Evolutionary conservation across 495 filamentous ascomycete species (phyloP).

Genomic region (Aspergillus panamensis): DNA sequence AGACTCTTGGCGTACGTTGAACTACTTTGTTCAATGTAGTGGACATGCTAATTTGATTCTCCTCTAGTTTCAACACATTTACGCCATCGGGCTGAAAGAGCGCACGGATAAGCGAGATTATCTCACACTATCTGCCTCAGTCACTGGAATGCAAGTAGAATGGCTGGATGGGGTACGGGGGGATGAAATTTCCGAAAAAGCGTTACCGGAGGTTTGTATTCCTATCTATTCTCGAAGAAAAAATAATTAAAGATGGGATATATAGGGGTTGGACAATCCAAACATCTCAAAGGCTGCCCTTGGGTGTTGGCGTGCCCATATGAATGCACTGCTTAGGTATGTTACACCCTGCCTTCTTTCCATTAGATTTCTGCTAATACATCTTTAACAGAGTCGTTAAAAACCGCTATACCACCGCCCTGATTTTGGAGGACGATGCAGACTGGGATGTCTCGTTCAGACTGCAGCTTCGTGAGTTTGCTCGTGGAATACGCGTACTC

Average conservation of each 20-base stretch:
- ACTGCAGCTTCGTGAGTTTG: constrained; percentile 49
- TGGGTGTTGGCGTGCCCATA: constrained; percentile 39
- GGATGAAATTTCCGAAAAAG: constrained; percentile 24
- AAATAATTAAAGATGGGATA: not conserved
- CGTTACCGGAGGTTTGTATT: constrained; percentile 22
- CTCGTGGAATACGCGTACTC: constrained; percentile 27
- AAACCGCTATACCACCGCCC: constrained; percentile 43
- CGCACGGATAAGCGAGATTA: constrained; percentile 63
- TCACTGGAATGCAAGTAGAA: constrained; percentile 50
- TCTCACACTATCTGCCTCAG: constrained; percentile 49
- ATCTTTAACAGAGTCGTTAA: constrained; percentile 33
- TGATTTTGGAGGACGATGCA: constrained; percentile 56
- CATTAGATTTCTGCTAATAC: not conserved
- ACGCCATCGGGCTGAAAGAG: constrained; percentile 58
- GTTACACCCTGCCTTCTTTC: not conserved
- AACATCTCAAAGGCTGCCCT: constrained; percentile 16
- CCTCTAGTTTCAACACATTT: constrained; percentile 39
- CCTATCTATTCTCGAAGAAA: not conserved
- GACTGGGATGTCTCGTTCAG: constrained; percentile 56
- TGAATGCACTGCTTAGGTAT: constrained; percentile 34
- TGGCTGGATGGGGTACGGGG: constrained; percentile 49
- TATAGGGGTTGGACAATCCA: constrained; percentile 8
- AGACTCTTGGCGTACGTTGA: constrained; percentile 27
- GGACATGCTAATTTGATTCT: not conserved
- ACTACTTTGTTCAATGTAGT: not conserved